Percentiles rank a stretch among this genome's conserved stretches.
These are phyloP conservation scores for Acidomyces sp. DNA, from an alignment of 495 filamentous ascomycete genomes.

Conservation along the genomic window DNA sequence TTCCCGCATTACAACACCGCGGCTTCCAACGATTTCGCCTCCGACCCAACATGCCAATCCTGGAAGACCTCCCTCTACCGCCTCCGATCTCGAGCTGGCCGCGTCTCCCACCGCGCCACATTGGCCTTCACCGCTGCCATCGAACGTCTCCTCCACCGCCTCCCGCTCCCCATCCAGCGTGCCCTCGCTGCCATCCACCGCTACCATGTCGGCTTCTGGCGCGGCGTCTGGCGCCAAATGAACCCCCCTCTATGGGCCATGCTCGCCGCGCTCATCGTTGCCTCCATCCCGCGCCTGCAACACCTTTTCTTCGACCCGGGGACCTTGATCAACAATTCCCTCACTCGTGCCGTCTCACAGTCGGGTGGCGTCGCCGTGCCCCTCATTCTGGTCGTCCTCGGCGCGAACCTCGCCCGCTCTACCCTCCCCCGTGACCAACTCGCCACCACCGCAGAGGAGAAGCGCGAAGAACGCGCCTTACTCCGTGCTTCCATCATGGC, in stretches of 20 bases:
- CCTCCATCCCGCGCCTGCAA: constrained; percentile 77
- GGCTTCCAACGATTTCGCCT: neutral
- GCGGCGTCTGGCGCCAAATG: constrained; percentile 82
- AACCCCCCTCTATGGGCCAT: constrained; percentile 98
- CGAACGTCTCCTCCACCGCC: constrained; percentile 27
- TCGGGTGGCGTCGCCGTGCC: constrained; percentile 87
- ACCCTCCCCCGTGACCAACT: constrained; percentile 43
- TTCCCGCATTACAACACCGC: constrained; percentile 22
- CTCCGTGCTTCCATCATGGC: constrained; percentile 74
- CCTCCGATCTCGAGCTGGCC: neutral
- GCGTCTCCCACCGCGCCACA: constrained; percentile 1
- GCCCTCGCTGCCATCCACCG: constrained; percentile 33
- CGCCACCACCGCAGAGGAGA: constrained; percentile 32
- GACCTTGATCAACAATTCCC: constrained; percentile 82
- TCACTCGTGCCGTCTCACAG: constrained; percentile 74
- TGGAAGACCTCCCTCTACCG: constrained; percentile 2
- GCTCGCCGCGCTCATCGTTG: constrained; percentile 75
- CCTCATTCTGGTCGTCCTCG: constrained; percentile 89
- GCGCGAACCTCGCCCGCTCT: constrained; percentile 66
- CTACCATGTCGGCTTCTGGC: constrained; percentile 39
- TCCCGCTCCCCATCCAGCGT: constrained; percentile 50
- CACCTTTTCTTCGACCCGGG: constrained; percentile 75
- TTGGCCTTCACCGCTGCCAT: constrained; percentile 7
- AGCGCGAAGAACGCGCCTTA: constrained; percentile 56
- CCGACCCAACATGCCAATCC: neutral